Conservation (phyloP, 257 asterid species). For the Penstemon davidsonii region DNA sequence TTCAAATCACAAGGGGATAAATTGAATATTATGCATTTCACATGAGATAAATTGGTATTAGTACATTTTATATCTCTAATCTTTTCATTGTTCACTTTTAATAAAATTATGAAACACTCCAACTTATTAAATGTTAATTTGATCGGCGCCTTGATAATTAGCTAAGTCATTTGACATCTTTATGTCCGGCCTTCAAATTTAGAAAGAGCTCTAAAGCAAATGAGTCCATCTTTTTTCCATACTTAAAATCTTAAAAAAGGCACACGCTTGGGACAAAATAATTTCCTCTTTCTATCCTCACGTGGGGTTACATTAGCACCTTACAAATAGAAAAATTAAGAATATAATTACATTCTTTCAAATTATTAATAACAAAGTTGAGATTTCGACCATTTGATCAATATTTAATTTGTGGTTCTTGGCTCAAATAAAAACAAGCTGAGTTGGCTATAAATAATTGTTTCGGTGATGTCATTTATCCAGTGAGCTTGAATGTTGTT, state of each 20-base stretch:
- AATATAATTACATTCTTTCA: too few species aligned
- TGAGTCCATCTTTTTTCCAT: conserved; percentile 6
- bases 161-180: neutral
- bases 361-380: too few species aligned
- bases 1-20: too few species aligned
- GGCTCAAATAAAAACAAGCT: too few species aligned
- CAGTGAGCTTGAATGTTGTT: too few species aligned
- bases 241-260: neutral
- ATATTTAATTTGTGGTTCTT: too few species aligned
- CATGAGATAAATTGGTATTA: too few species aligned
- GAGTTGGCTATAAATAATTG: too few species aligned
- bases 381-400: too few species aligned
- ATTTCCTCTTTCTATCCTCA: conserved; percentile 18
- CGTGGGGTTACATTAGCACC: neutral
- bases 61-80: neutral
- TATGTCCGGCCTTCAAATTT: conserved; percentile 7
- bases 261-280: conserved; percentile 15
- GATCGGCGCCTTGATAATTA: conserved; percentile 10
- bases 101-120: neutral
- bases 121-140: neutral
- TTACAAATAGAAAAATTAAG: neutral
- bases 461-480: too few species aligned
- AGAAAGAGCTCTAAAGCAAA: conserved; percentile 3
- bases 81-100: neutral
- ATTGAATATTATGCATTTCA: too few species aligned